Evolutionary conservation across 78 protist species (phyloP), one percentile per base, ranked within the genome.

Genomic region (Capsaspora owczarzaki): DNA sequence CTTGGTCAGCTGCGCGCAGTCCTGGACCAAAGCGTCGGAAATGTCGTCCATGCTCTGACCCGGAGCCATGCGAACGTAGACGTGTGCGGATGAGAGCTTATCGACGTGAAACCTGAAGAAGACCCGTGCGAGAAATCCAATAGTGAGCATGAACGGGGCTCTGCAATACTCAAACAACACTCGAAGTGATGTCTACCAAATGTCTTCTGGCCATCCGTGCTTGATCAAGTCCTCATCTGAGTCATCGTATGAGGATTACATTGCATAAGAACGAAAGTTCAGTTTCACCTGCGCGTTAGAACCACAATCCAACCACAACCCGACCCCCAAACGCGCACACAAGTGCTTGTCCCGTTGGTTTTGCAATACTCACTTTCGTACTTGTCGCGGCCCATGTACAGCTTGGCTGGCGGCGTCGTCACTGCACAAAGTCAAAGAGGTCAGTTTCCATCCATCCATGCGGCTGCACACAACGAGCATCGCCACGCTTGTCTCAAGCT

Each of bases 61-160:
- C 25, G 41, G 46, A 1, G 61, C 79, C 31, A 93, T 56, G 29
- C 98, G 79, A 19, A 96, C 42, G 84, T 96, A 96, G 14, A 95
- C 92, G 84, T 96, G 99, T 5, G 99, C 99, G n/a, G 93, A 87
- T 8, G 95, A 89, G 16, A 85, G 78, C 46, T 74, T 49, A 81
- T 94, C 95, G n/a, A 95, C 99, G 85, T 96, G 99, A 68, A 96
- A 96, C 91, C 89, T 77, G 0, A 35, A 44, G 5, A 31, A 22
- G 44, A 61, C 20, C 25, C 35, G 3, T 4, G 33, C 23, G 8
- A 5, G 56, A 1, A 14, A n/a, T n/a, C n/a, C n/a, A n/a, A n/a
- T n/a, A n/a, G n/a, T n/a, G n/a, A n/a, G n/a, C 51, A 43, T 23
- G 40, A 22, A 29, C 40, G 56, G 25, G 31, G 20, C 0, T 5